These are phyloP conservation scores for Striga hermonthica DNA, from an alignment of 305 asterid species.

Conservation along the genomic window DNA sequence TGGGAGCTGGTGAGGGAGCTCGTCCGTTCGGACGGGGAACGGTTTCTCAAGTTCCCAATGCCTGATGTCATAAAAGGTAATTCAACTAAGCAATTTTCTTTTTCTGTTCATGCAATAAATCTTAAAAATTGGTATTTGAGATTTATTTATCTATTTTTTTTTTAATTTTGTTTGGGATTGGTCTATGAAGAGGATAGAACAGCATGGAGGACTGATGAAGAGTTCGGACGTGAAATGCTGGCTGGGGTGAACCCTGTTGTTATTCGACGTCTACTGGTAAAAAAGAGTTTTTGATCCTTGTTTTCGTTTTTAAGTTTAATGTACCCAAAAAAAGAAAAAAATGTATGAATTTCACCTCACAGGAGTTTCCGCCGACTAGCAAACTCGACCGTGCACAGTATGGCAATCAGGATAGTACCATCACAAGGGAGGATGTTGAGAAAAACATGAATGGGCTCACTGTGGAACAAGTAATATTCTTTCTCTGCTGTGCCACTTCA, in stretches of 20 bases:
- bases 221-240: slow-evolving; percentile 63
- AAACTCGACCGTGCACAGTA: slow-evolving; percentile 40
- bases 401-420: slow-evolving; percentile 49
- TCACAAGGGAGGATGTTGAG: slow-evolving; percentile 41
- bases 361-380: slow-evolving; percentile 64
- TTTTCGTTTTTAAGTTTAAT: background rate
- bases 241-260: slow-evolving; percentile 68
- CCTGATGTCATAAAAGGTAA: slow-evolving; percentile 58
- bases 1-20: slow-evolving; percentile 53
- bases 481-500: background rate
- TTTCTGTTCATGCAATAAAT: background rate
- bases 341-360: slow-evolving; percentile 22
- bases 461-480: slow-evolving; percentile 40
- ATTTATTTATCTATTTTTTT: background rate
- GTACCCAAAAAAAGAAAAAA: background rate
- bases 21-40: slow-evolving; percentile 52
- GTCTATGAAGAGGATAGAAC: slow-evolving; percentile 46
- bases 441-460: slow-evolving; percentile 48
- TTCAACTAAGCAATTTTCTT: background rate
- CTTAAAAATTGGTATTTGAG: slow-evolving; percentile 5
- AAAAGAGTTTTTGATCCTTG: background rate
- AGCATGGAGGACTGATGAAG: slow-evolving; percentile 70
- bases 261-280: slow-evolving; percentile 48
- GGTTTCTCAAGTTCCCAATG: slow-evolving; percentile 41
- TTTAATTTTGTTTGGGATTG: no score